Conservation (phyloP, 1,139 yeast species). For the Blastobotrys ciferrii region DNA sequence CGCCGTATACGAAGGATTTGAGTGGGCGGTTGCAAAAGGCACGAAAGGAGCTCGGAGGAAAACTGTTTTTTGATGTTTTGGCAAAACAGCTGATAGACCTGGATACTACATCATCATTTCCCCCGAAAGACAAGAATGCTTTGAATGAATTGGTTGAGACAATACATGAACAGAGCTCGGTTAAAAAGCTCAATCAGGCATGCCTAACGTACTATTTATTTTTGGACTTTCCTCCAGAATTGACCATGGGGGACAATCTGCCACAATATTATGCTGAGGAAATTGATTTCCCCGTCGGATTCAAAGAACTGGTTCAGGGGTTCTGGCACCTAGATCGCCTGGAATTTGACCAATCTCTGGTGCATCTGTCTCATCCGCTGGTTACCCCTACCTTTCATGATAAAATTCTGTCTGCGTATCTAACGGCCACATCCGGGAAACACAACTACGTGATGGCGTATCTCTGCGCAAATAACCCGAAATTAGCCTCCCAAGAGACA, state of each 20-base stretch:
- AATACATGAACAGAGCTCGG: conserved; percentile 23
- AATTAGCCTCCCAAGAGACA: conserved; percentile 19
- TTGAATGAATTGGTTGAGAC: conserved; percentile 24
- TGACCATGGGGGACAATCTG: conserved; percentile 22
- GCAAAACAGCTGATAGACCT: conserved; percentile 22
- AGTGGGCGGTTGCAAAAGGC: conserved; percentile 14
- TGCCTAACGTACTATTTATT: conserved; percentile 32
- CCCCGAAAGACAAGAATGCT: conserved; percentile 27
- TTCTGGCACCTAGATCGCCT: conserved; percentile 28
- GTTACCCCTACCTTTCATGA: conserved; percentile 26
- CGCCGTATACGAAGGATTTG: conserved; percentile 26
- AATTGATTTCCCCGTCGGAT: conserved; percentile 29
- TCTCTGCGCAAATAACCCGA: conserved; percentile 24
- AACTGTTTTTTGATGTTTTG: conserved; percentile 31
- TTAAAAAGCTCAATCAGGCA: conserved; percentile 22
- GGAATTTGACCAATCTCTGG: conserved; percentile 22
- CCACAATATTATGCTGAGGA: conserved; percentile 34
- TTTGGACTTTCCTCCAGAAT: conserved; percentile 28
- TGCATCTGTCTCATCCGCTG: conserved; percentile 27
- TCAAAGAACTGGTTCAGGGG: conserved; percentile 27
- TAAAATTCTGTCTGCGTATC: conserved; percentile 23
- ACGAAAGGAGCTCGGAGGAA: conserved; percentile 19
- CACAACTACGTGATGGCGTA: conserved; percentile 20
- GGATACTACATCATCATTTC: conserved; percentile 25
- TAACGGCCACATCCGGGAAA: conserved; percentile 12